These are phyloP conservation scores for Cephaloascus fragrans DNA, from an alignment of 805 yeast species.

Conservation along the genomic window DNA sequence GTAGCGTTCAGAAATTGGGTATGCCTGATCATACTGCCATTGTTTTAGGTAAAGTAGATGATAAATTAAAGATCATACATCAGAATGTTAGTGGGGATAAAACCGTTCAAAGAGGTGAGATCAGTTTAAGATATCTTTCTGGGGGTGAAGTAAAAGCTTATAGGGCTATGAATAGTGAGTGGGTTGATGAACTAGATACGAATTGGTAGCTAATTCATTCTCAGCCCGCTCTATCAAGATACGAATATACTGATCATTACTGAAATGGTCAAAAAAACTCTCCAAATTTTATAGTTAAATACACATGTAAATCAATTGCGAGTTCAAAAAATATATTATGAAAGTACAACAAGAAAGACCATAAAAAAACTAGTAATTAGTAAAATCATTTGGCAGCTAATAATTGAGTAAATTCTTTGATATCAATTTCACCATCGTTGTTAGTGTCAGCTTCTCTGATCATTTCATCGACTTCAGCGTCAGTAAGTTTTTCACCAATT, in stretches of 20 bases:
- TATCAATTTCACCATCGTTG: constrained; percentile 95
- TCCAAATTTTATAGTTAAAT: too few relatives aligned
- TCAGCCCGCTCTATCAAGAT: too few relatives aligned
- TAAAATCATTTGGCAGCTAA: constrained; percentile 69
- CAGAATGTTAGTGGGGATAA: constrained; percentile 39
- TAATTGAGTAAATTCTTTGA: constrained; percentile 90
- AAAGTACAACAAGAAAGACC: too few relatives aligned
- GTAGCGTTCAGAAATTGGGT: constrained; percentile 28
- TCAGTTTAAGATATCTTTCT: constrained; percentile 23
- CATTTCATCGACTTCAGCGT: constrained; percentile 97
- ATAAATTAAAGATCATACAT: constrained; percentile 28
- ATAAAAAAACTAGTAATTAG: too few relatives aligned
- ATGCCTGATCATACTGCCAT: constrained; percentile 45
- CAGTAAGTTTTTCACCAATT: constrained; percentile 93
- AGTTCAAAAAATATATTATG: too few relatives aligned
- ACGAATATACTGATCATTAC: too few relatives aligned
- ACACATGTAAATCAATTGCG: too few relatives aligned
- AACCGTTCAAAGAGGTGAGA: constrained; percentile 26
- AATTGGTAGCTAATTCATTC: neutral
- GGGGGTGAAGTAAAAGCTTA: constrained; percentile 35
- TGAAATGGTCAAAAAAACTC: too few relatives aligned
- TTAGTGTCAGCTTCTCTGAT: constrained; percentile 90
- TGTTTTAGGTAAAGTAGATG: constrained; percentile 18
- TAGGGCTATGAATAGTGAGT: constrained; percentile 36
- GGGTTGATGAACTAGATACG: constrained; percentile 25